These are phyloP conservation scores for Lasiodiplodia hormozganensis DNA, from an alignment of 2,329 filamentous ascomycete genomes.

Conservation along the genomic window DNA sequence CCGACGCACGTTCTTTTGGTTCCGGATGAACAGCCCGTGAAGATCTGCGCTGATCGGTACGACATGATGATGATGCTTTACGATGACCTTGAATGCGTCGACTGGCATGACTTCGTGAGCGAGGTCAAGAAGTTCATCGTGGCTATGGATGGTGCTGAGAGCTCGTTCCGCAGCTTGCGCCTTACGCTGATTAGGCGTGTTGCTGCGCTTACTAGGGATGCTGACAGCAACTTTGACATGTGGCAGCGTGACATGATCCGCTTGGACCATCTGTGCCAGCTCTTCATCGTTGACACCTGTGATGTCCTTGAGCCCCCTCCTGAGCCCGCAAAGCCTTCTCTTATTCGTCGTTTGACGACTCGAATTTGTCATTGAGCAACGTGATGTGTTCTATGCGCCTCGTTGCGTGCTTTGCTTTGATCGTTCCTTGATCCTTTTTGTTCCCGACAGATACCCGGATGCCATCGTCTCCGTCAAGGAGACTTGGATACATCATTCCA, in stretches of 20 bases:
- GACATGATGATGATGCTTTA: neutral
- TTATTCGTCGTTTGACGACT: neutral
- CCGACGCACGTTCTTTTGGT: neutral
- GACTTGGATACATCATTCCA: too few relatives aligned
- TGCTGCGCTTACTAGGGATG: neutral
- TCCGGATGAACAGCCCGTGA: neutral
- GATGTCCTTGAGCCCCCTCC: neutral
- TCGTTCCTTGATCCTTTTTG: too few relatives aligned
- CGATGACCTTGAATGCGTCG: neutral
- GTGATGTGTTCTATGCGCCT: neutral
- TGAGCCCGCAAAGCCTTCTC: neutral
- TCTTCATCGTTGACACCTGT: neutral
- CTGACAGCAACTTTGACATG: constrained; percentile 19
- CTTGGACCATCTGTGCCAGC: neutral
- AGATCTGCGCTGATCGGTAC: neutral
- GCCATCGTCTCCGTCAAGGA: too few relatives aligned
- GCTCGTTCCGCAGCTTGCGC: neutral
- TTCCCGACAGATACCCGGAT: too few relatives aligned
- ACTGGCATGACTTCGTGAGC: neutral
- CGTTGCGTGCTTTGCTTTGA: neutral
- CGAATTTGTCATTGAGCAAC: too few relatives aligned
- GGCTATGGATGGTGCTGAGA: neutral
- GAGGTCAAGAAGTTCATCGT: neutral
- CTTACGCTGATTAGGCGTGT: neutral
- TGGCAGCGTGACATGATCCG: constrained; percentile 30